Conservation (phyloP, 352 stramenopile genomes). For the Pythium plurisporium region DNA sequence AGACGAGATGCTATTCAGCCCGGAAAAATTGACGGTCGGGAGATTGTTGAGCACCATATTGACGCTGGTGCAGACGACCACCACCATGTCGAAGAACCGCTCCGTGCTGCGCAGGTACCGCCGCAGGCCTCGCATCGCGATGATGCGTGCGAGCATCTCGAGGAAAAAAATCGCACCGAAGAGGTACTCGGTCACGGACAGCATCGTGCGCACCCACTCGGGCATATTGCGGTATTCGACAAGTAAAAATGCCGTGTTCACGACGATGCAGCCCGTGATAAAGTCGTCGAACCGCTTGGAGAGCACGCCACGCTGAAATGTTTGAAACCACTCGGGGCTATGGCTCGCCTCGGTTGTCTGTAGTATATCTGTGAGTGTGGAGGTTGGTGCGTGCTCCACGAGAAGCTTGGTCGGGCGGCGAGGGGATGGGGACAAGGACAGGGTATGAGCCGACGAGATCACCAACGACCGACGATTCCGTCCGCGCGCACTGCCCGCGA, state of each 20-base stretch:
- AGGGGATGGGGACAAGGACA: not conserved
- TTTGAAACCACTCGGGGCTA: not conserved
- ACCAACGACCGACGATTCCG: not conserved
- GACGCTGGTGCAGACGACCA: constrained; percentile 58
- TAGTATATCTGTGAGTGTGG: constrained; percentile 11
- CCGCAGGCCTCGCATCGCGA: constrained; percentile 46
- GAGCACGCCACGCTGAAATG: constrained; percentile 45
- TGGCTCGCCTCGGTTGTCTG: not conserved
- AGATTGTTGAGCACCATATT: constrained; percentile 76
- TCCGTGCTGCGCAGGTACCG: constrained; percentile 56
- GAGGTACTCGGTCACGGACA: constrained; percentile 65
- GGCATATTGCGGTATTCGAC: constrained; percentile 66
- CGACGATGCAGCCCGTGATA: constrained; percentile 61
- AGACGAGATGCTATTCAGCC: constrained; percentile 62
- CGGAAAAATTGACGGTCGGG: constrained; percentile 39
- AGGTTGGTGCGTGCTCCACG: constrained; percentile 13
- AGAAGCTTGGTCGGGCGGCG: constrained; percentile 12
- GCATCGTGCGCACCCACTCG: constrained; percentile 22
- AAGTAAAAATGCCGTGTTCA: constrained; percentile 65
- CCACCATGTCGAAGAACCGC: constrained; percentile 64
- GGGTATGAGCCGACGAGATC: not conserved
- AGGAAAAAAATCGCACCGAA: constrained; percentile 56
- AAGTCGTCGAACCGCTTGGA: constrained; percentile 72
- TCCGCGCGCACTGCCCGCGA: too few relatives aligned
- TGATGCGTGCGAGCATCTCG: constrained; percentile 62